Evolutionary conservation across 805 yeast genomes (phyloP), one percentile per base, ranked within the genome.

Genomic region (Starmera amethionina): DNA sequence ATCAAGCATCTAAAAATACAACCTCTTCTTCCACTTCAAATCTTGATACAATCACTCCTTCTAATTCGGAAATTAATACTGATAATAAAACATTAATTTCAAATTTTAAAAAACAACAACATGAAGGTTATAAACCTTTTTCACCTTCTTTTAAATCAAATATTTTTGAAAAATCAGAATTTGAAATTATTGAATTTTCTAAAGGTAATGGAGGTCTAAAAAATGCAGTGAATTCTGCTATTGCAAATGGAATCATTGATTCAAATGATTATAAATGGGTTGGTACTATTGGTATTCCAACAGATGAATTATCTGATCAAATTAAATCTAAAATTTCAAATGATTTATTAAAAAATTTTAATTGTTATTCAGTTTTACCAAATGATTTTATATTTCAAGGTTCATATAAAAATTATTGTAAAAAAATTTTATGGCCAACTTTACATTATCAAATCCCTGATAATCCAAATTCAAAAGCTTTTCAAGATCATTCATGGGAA

Each of bases 401-500:
- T 16, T 96, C 89, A 55, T 93, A 93, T 60, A 78, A 77, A 42
- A 84, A 86, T 39, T 93, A 83, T 59, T 90, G 97, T 60, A 93
- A 93, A 60, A 94, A 89, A 54, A 85, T 93, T 32, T 65, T 93
- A 45, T 93, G 97, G 97, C 98, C 98, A 29, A 86, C 96, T 2
- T 71, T 93, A 46, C 85, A 78, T 40, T 93, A 93, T 57, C 96
- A 90, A 59, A 85, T 90, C 32, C 97, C 97, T 0, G 97, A 93
- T 59, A 81, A 89, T 55, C 94, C 96, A 39, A 85, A 83, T 50
- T 80, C 95, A 2, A 88, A 88, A 59, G 95, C 95, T 0, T 93
- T 90, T 60, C 96, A 90, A 60, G 96, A 86, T 48, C 94, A 88
- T 56, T 86, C 96, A 1, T 90, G 97, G 96, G 77, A 77, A 22